These are phyloP conservation scores for Cyberlindnera euphorbiae DNA, from an alignment of 805 yeast species.

Conservation along the genomic window DNA sequence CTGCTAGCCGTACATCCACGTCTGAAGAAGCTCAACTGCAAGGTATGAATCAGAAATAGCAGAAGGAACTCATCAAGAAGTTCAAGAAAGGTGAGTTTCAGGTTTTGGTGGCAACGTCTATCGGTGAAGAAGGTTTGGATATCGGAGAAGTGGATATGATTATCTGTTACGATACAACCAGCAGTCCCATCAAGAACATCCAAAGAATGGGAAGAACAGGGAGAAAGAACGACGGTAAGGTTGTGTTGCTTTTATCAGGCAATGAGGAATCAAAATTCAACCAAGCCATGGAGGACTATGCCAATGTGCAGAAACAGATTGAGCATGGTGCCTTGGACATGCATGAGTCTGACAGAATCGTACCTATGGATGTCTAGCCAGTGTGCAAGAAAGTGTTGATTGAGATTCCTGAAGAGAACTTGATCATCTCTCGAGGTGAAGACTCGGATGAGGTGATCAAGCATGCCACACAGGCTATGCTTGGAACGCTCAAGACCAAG, in stretches of 20 bases:
- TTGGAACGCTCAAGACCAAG: conserved; percentile 30
- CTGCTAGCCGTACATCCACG: conserved; percentile 44
- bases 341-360: conserved; percentile 54
- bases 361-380: conserved; percentile 59
- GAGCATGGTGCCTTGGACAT: conserved; percentile 41
- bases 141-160: conserved; percentile 97
- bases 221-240: conserved; percentile 84
- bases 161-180: conserved; percentile 86
- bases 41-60: conserved; percentile 91
- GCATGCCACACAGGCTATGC: conserved; percentile 62
- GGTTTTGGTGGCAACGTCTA: conserved; percentile 89
- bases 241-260: conserved; percentile 67
- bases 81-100: conserved; percentile 74
- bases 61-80: conserved; percentile 68
- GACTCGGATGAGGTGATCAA: conserved; percentile 66
- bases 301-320: conserved; percentile 68
- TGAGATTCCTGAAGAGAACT: conserved; percentile 67
- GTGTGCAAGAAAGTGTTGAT: conserved; percentile 50
- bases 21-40: conserved; percentile 72
- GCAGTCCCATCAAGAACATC: conserved; percentile 87
- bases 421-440: conserved; percentile 44
- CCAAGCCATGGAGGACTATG: conserved; percentile 80
- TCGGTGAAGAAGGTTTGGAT: conserved; percentile 98
- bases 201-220: conserved; percentile 99
- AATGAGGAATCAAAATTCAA: conserved; percentile 77